These are phyloP conservation scores for Tricholomella constricta DNA, from an alignment of 768 basidiomycete genomes.

Conservation along the genomic window DNA sequence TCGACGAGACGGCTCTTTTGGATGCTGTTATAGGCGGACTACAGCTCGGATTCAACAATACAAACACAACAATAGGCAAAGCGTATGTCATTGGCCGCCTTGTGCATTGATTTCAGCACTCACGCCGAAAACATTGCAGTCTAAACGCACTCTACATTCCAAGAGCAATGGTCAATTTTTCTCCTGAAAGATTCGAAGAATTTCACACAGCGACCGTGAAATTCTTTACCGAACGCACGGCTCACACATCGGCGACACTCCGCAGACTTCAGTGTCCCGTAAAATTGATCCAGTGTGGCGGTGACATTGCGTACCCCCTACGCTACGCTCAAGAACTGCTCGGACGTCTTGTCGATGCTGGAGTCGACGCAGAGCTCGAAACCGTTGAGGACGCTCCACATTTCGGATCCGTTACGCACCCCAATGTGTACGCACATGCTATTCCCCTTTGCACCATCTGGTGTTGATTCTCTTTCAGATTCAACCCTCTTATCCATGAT, in stretches of 20 bases:
- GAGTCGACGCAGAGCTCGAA: constrained; percentile 27
- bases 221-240: constrained; percentile 30
- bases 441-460: no score
- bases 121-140: no score
- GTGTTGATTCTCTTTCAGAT: constrained; percentile 23
- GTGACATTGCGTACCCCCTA: constrained; percentile 38
- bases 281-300: constrained; percentile 33
- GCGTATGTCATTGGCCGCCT: constrained; percentile 22
- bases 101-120: no score
- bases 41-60: constrained; percentile 35
- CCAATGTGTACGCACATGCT: constrained; percentile 28
- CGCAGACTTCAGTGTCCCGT: constrained; percentile 32
- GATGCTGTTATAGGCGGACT: constrained; percentile 5
- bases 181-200: constrained; percentile 28
- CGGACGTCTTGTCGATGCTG: constrained; percentile 25
- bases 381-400: constrained; percentile 34
- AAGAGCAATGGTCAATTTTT: constrained; percentile 26
- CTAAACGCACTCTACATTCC: constrained; percentile 25
- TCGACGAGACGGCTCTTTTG: constrained; percentile 4
- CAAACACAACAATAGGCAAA: constrained; percentile 19
- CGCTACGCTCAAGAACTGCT: constrained; percentile 27
- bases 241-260: constrained; percentile 23
- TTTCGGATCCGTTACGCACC: constrained; percentile 37
- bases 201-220: constrained; percentile 33
- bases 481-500: constrained; percentile 30